These are phyloP conservation scores for Aspergillus tanneri DNA, from an alignment of 2,329 filamentous ascomycete species.

Conservation along the genomic window DNA sequence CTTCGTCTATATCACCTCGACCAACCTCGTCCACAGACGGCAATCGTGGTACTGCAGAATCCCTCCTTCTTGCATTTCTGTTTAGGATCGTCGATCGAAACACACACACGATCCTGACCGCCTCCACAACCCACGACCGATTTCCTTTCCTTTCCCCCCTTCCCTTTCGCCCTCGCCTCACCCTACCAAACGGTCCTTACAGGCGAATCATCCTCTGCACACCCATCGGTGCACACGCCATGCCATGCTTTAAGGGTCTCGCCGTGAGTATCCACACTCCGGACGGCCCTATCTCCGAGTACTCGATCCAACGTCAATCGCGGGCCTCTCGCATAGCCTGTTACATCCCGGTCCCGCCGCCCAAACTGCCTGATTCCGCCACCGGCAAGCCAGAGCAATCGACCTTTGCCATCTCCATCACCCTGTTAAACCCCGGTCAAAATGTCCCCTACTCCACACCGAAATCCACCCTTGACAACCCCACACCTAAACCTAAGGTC, in stretches of 20 bases:
- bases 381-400: conserved; percentile 83
- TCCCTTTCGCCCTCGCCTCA: conserved; percentile 5
- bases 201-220: too few species aligned
- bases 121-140: conserved; percentile 26
- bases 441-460: conserved; percentile 91
- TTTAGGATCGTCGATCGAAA: conserved; percentile 8
- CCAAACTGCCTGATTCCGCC: conserved; percentile 68
- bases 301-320: conserved; percentile 92
- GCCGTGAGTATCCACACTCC: conserved; percentile 93
- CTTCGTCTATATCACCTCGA: conserved; percentile 1
- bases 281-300: conserved; percentile 77
- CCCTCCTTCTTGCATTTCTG: conserved; percentile 1
- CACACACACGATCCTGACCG: conserved; percentile 24
- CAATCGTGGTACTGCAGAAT: too few species aligned
- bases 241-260: conserved; percentile 99
- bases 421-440: conserved; percentile 81
- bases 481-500: conserved; percentile 75
- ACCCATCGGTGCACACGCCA: conserved; percentile 34
- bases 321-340: conserved; percentile 89
- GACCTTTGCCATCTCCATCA: conserved; percentile 97
- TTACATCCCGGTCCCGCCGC: conserved; percentile 92
- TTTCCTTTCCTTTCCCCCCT: conserved; percentile 13
- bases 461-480: conserved; percentile 72
- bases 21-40: too few species aligned
- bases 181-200: conserved; percentile 4